phyloP scores from a whole-genome alignment of 192 early-diverging fungal genomes.

The Helicostylum pulchrum region DNA sequence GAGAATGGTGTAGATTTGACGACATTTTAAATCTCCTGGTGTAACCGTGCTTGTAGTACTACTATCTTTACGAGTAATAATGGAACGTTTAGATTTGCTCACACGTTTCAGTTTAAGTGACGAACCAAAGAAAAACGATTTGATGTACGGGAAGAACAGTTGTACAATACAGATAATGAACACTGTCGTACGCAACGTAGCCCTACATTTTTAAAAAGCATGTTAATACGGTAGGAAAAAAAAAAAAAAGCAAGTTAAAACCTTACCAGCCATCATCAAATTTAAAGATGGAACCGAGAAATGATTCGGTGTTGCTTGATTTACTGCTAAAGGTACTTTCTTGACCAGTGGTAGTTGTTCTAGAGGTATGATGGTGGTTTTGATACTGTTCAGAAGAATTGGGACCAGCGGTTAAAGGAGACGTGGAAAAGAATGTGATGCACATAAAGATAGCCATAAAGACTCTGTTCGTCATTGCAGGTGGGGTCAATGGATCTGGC shows the following conservation, averaged over 20 bases:
- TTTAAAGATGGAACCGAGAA: constrained; percentile 10
- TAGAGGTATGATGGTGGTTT: constrained; percentile 32
- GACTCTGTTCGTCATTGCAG: constrained; percentile 36
- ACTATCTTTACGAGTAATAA: background rate
- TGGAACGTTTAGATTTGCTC: background rate
- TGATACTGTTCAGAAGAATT: constrained; percentile 18
- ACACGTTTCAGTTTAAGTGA: constrained; percentile 18
- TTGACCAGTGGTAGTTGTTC: background rate
- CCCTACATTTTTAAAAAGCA: background rate
- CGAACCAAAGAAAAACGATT: constrained; percentile 9
- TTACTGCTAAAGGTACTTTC: too few relatives aligned
- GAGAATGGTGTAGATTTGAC: constrained; percentile 16
- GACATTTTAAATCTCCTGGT: constrained; percentile 14
- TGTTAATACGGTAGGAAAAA: constrained; percentile 3
- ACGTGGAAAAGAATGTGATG: constrained; percentile 49
- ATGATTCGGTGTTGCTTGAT: background rate
- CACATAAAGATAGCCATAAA: constrained; percentile 63
- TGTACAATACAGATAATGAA: constrained; percentile 21
- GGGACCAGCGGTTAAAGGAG: constrained; percentile 31
- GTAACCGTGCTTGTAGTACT: background rate
- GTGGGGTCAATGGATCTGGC: constrained; percentile 25
- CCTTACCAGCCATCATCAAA: constrained; percentile 13
- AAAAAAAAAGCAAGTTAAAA: too few relatives aligned
- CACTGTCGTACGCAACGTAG: constrained; percentile 5
- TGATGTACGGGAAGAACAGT: constrained; percentile 19